Evolutionary conservation across 2,329 filamentous ascomycete species (phyloP), one percentile per base, ranked within the genome.

Genomic region (Phoma sp.): DNA sequence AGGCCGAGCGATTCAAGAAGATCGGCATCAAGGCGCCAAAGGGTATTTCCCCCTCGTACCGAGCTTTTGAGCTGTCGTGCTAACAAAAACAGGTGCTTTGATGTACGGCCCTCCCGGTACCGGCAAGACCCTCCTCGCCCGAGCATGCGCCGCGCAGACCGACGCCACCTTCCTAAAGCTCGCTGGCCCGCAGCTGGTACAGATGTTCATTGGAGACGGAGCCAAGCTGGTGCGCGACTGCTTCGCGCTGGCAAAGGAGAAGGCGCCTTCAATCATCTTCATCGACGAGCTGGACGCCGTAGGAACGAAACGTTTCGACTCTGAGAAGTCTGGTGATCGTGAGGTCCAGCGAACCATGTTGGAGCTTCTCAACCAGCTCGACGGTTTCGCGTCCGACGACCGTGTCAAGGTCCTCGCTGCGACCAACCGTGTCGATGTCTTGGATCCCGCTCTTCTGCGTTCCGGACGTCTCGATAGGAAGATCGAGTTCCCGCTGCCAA

Each of bases 1-100:
- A 99, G 79, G 93, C 95, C 1, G 96, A 99, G 68, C 86, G 93
- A 18, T 99, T 99, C 82, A 98, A 97, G 85, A 98, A 97, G 84
- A 97, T 99, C 70, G 95, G 95, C 66, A 99, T 99, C 83, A 99
- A 99, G 81, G 93, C 95, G 36, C 95, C 95, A 11, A 99, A 99
- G 80, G 95, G 95, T 97, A 85, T 58, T 79, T 46, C 14, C 7
- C 48, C 24, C 25, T 13, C 24, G 2, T 7, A 30, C 9, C 18
- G 3, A 43, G 33, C n/a, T 61, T 24, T 39, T 33, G 3, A 13
- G 4, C 36, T 4, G 5, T 11, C 23, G 22, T 14, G 29, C 55
- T 66, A 47, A 68, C 58, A 35, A 8, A 35, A 25, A 61, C 42
- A 68, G 95, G 95, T 77, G 95, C 95, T 58, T 81, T 99, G 59